Conservation (phyloP, 768 basidiomycete genomes). For the Tricholoma terreum region DNA sequence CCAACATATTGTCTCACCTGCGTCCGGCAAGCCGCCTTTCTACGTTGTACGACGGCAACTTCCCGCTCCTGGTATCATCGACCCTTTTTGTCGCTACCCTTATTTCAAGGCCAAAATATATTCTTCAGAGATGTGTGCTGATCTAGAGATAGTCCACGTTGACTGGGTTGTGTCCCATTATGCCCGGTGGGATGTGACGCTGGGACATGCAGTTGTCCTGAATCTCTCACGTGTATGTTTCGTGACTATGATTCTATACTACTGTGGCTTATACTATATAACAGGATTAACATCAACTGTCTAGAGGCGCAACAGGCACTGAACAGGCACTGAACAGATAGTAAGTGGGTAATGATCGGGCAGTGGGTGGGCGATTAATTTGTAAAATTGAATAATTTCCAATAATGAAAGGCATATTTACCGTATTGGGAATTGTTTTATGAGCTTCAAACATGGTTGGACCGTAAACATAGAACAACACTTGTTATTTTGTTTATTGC, state of each 20-base stretch:
- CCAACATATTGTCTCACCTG: constrained; percentile 13
- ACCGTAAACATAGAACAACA: no score
- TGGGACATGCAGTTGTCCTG: constrained; percentile 9
- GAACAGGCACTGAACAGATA: background rate
- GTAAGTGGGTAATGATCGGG: background rate
- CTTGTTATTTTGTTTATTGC: no score
- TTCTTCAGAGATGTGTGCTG: constrained; percentile 9
- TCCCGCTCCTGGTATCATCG: constrained; percentile 1
- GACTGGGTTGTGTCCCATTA: constrained; percentile 21
- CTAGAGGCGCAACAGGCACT: background rate
- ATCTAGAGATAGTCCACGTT: constrained; percentile 12
- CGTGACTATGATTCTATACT: background rate
- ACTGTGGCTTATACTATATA: background rate
- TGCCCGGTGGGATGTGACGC: constrained; percentile 14
- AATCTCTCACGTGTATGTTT: constrained; percentile 9
- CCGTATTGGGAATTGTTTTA: no score
- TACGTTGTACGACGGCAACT: constrained; percentile 12
- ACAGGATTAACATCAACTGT: background rate
- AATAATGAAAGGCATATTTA: no score
- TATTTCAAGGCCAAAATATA: constrained; percentile 19
- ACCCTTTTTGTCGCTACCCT: constrained; percentile 18
- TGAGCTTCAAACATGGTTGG: no score
- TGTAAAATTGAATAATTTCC: no score
- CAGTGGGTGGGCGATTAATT: background rate
- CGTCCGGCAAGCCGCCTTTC: constrained; percentile 1